These are phyloP conservation scores for Cruciata laevipes DNA, from an alignment of 257 asterid genomes.

Conservation along the genomic window DNA sequence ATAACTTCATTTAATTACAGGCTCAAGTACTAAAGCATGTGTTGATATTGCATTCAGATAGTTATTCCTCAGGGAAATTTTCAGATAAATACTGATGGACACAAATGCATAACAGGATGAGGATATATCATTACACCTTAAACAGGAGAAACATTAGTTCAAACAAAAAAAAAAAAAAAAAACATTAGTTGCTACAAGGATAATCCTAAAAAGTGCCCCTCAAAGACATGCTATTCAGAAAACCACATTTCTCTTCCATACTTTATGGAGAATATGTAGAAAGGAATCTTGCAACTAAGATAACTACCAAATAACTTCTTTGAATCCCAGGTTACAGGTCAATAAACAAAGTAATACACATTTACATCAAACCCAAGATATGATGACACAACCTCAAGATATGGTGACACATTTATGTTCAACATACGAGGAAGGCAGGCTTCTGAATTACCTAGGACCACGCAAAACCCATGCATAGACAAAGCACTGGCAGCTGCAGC, in stretches of 20 bases:
- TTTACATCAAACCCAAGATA: neutral
- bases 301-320: neutral
- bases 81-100: neutral
- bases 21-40: neutral
- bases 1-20: slow-evolving; percentile 4
- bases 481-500: slow-evolving; percentile 76
- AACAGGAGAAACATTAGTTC: neutral
- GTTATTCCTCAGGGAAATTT: neutral
- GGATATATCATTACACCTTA: neutral
- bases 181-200: neutral
- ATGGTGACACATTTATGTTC: neutral
- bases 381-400: too few species aligned
- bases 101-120: neutral
- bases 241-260: neutral
- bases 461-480: slow-evolving; percentile 60
- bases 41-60: neutral
- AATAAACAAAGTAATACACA: neutral
- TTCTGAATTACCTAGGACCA: slow-evolving; percentile 61
- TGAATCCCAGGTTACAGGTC: neutral
- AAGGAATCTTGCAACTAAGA: neutral
- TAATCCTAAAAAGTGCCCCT: neutral
- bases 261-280: neutral
- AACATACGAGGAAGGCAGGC: neutral
- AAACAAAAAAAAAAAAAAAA: too few species aligned
- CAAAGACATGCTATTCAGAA: neutral